phyloP scores from a whole-genome alignment of 768 basidiomycete species.

The Tulasnella sp. region DNA sequence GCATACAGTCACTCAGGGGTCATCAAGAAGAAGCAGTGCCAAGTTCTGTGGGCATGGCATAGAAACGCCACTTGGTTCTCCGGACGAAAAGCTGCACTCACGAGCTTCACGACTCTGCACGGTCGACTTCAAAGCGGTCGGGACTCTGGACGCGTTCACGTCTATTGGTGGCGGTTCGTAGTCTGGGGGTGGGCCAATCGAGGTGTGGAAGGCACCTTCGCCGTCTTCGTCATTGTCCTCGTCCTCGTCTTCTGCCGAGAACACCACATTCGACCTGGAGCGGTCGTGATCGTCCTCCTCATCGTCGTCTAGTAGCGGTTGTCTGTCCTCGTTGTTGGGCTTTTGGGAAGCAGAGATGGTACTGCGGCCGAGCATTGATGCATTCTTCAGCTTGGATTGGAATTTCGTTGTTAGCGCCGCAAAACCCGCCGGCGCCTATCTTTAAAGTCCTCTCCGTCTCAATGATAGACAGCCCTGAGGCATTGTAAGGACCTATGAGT shows the following conservation, averaged over 20 bases:
- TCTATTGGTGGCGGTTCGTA: neutral
- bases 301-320: conserved; percentile 6
- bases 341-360: neutral
- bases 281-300: neutral
- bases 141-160: conserved; percentile 25
- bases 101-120: conserved; percentile 69
- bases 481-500: no score
- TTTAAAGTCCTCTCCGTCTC: no score
- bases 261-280: conserved; percentile 13
- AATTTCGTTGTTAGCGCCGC: no score
- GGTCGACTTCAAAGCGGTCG: conserved; percentile 60
- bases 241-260: conserved; percentile 18
- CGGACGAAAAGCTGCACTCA: conserved; percentile 35
- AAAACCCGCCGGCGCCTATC: no score
- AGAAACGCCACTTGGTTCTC: no score
- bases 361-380: neutral
- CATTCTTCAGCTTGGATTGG: no score
- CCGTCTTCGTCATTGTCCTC: conserved; percentile 15
- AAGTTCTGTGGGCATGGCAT: no score
- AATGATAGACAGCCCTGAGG: no score
- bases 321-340: neutral
- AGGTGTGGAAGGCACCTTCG: neutral
- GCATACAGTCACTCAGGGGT: neutral
- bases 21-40: conserved; percentile 10
- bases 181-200: neutral